A percentile compares a stretch with the other conserved stretches of the same genome.
phyloP scores from a whole-genome alignment of 495 filamentous ascomycete genomes.

The Aspergillus carlsbadensis region DNA sequence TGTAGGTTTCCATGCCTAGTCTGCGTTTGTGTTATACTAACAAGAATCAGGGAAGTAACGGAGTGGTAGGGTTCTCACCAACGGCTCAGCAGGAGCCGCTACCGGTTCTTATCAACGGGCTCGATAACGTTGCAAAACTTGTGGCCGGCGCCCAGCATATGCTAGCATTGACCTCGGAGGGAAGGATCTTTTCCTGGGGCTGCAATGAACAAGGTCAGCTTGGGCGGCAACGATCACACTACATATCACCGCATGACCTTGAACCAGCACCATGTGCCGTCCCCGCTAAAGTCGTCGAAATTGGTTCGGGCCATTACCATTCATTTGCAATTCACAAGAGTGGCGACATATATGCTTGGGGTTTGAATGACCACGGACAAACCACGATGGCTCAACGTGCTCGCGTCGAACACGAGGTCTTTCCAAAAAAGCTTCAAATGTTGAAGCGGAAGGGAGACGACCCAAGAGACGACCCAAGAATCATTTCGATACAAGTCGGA shows the following conservation, averaged over 20 bases:
- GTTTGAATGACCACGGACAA: slow-evolving; percentile 17
- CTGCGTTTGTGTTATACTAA: background rate
- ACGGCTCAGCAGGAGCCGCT: slow-evolving; percentile 28
- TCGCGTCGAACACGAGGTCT: slow-evolving; percentile 6
- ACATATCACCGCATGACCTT: slow-evolving; percentile 8
- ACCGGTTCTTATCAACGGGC: slow-evolving; percentile 48
- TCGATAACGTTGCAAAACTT: slow-evolving; percentile 63
- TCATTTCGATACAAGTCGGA: slow-evolving; percentile 8
- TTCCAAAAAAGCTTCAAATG: slow-evolving; percentile 1
- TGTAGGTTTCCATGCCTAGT: slow-evolving; percentile 35
- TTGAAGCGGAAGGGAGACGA: background rate
- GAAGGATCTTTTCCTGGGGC: slow-evolving; percentile 69
- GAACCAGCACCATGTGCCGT: slow-evolving; percentile 8
- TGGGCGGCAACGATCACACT: slow-evolving; percentile 32
- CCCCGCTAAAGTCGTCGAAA: slow-evolving; percentile 6
- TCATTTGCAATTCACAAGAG: slow-evolving; percentile 14
- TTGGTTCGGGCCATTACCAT: slow-evolving; percentile 14
- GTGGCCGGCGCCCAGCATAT: slow-evolving; percentile 68
- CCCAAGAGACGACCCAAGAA: no score
- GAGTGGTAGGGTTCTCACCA: slow-evolving; percentile 66
- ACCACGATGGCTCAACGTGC: slow-evolving; percentile 7
- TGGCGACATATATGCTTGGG: slow-evolving; percentile 14
- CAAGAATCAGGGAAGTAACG: slow-evolving; percentile 55
- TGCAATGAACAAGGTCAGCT: slow-evolving; percentile 73
- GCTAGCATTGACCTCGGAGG: slow-evolving; percentile 67